These are phyloP conservation scores for Penicillium canescens DNA, from an alignment of 495 filamentous ascomycete species.

Conservation along the genomic window DNA sequence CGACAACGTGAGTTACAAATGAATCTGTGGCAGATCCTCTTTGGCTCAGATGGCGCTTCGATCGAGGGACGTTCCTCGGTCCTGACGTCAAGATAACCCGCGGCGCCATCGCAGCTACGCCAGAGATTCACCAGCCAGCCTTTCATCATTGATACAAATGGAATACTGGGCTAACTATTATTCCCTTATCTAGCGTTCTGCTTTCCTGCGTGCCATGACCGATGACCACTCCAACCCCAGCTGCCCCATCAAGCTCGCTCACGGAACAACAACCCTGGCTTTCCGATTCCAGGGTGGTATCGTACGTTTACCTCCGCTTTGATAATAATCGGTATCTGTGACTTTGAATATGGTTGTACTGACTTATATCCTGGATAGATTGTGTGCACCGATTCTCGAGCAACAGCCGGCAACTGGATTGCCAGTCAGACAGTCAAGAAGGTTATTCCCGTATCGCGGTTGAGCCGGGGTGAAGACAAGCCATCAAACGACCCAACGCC, in stretches of 20 bases:
- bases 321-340: neutral
- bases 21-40: neutral
- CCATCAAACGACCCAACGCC: slow-evolving; percentile 74
- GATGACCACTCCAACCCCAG: slow-evolving; percentile 95
- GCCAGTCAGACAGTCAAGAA: slow-evolving; percentile 99
- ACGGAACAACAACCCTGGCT: slow-evolving; percentile 97
- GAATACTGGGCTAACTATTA: neutral
- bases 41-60: slow-evolving; percentile 2
- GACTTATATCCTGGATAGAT: slow-evolving; percentile 46
- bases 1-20: slow-evolving; percentile 67
- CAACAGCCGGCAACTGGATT: slow-evolving; percentile 97
- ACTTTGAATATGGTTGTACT: neutral
- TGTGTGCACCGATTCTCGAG: slow-evolving; percentile 94
- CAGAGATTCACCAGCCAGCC: slow-evolving; percentile 1
- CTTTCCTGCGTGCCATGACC: slow-evolving; percentile 94
- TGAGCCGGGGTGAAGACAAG: slow-evolving; percentile 50
- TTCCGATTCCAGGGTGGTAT: slow-evolving; percentile 98
- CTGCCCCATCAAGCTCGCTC: slow-evolving; percentile 98
- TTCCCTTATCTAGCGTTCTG: slow-evolving; percentile 61
- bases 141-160: neutral
- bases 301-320: slow-evolving; percentile 33
- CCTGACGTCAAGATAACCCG: slow-evolving; percentile 9
- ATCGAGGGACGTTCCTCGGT: neutral
- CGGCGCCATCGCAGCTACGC: slow-evolving; percentile 6
- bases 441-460: slow-evolving; percentile 68